phyloP scores from a whole-genome alignment of 768 basidiomycete genomes.

The Guyanaporus albipodus region DNA sequence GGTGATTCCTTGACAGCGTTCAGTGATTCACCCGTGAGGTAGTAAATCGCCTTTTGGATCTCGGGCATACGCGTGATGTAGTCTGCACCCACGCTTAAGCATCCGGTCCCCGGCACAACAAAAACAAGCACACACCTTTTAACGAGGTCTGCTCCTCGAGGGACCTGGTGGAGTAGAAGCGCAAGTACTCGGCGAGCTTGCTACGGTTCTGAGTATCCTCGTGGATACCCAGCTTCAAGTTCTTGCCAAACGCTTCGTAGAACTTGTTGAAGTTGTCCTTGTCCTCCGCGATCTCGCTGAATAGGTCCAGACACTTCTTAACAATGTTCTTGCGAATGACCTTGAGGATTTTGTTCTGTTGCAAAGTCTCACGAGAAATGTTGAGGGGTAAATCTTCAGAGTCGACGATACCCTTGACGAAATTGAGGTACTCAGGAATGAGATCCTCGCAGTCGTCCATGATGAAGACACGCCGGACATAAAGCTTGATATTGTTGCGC shows the following conservation, averaged over 20 bases:
- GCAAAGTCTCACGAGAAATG: conserved; percentile 99
- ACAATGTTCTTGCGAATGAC: conserved; percentile 99
- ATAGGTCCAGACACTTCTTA: conserved; percentile 94
- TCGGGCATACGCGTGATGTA: conserved; percentile 99
- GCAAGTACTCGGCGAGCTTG: conserved; percentile 98
- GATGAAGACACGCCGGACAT: conserved; percentile 99
- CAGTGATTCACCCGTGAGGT: conserved; percentile 97
- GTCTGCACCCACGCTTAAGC: conserved; percentile 44
- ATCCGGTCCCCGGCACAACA: not conserved
- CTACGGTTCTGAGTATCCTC: conserved; percentile 98
- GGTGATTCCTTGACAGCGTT: conserved; percentile 88
- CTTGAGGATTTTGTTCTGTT: conserved; percentile 99
- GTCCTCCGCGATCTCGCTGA: conserved; percentile 97
- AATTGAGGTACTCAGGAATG: conserved; percentile 99
- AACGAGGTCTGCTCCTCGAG: conserved; percentile 87
- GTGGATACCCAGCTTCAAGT: conserved; percentile 99
- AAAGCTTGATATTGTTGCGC: conserved; percentile 99
- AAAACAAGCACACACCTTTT: conserved; percentile 58
- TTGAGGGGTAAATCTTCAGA: conserved; percentile 99
- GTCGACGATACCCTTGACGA: conserved; percentile 99
- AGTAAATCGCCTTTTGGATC: conserved; percentile 98
- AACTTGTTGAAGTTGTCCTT: conserved; percentile 98
- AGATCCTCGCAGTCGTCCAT: conserved; percentile 99
- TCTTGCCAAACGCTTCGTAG: conserved; percentile 98
- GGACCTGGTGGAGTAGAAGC: conserved; percentile 96